Evolutionary conservation across 306 rosid species (phyloP).

Genomic region (Cucumis hystrix): DNA sequence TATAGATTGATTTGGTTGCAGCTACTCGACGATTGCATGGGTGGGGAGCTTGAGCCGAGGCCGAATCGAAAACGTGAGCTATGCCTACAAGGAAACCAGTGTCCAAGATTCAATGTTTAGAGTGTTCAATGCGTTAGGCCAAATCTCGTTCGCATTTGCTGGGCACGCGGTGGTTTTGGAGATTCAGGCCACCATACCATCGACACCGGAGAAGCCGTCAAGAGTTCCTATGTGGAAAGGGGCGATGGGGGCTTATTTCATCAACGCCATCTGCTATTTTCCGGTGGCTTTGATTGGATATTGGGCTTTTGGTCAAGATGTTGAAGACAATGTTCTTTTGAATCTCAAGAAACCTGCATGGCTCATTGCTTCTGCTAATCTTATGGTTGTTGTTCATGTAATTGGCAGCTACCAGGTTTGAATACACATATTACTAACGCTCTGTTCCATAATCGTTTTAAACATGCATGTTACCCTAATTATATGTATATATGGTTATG

Average conservation of each 20-base stretch:
- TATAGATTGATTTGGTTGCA: slow-evolving; percentile 10
- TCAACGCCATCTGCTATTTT: slow-evolving; percentile 81
- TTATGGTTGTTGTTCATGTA: slow-evolving; percentile 83
- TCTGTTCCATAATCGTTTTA: too few species aligned
- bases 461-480: too few species aligned
- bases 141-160: slow-evolving; percentile 82
- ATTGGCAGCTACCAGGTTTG: slow-evolving; percentile 90
- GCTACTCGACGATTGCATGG: slow-evolving; percentile 92
- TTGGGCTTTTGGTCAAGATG: slow-evolving; percentile 86
- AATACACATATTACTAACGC: not conserved
- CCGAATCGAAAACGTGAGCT: slow-evolving; percentile 52
- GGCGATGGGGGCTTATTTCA: slow-evolving; percentile 57
- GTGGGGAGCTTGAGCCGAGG: slow-evolving; percentile 63
- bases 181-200: slow-evolving; percentile 94
- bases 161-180: slow-evolving; percentile 91
- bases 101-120: slow-evolving; percentile 43
- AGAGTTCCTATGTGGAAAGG: slow-evolving; percentile 86
- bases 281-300: slow-evolving; percentile 82
- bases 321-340: slow-evolving; percentile 58
- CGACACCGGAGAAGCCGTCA: slow-evolving; percentile 77
- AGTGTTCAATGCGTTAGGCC: slow-evolving; percentile 75
- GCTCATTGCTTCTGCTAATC: slow-evolving; percentile 88
- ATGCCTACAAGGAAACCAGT: slow-evolving; percentile 51
- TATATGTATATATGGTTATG: too few species aligned
- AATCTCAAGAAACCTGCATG: slow-evolving; percentile 56